phyloP scores from a whole-genome alignment of 768 basidiomycete genomes.

The Podaxis carcinomalis region DNA sequence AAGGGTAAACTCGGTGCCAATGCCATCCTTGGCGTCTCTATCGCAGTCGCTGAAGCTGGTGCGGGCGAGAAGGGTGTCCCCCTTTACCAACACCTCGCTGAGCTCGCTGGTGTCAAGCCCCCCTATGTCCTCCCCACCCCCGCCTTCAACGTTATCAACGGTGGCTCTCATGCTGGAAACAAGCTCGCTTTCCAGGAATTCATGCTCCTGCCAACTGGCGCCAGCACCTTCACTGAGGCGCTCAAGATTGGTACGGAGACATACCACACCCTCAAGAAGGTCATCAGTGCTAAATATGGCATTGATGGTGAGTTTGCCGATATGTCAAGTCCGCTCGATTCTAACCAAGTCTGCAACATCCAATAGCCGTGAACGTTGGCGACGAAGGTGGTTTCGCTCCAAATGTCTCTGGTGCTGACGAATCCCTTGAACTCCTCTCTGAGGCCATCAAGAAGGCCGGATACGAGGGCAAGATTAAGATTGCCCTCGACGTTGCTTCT shows the following conservation, averaged over 20 bases:
- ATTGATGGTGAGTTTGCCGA: slow-evolving; percentile 72
- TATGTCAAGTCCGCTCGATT: slow-evolving; percentile 1
- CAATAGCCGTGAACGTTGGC: slow-evolving; percentile 92
- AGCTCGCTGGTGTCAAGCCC: slow-evolving; percentile 91
- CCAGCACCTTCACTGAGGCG: slow-evolving; percentile 87
- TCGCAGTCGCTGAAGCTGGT: slow-evolving; percentile 90
- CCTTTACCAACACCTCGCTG: slow-evolving; percentile 94
- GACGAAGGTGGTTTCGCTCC: slow-evolving; percentile 99
- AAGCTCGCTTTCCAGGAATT: slow-evolving; percentile 99
- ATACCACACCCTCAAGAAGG: slow-evolving; percentile 97
- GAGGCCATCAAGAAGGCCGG: slow-evolving; percentile 98
- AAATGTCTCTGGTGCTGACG: slow-evolving; percentile 95
- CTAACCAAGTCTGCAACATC: slow-evolving; percentile 14
- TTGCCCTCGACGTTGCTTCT: slow-evolving; percentile 96
- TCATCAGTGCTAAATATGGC: slow-evolving; percentile 98
- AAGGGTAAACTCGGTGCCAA: slow-evolving; percentile 99
- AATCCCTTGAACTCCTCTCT: slow-evolving; percentile 91
- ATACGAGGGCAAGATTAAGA: slow-evolving; percentile 98
- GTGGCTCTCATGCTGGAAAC: slow-evolving; percentile 99
- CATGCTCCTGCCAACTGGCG: slow-evolving; percentile 97
- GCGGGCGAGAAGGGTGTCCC: slow-evolving; percentile 95
- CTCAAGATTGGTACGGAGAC: slow-evolving; percentile 99
- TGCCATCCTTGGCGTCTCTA: slow-evolving; percentile 97
- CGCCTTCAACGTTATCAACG: slow-evolving; percentile 99
- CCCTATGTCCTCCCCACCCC: slow-evolving; percentile 92